Conservation (phyloP, 1,284 basidiomycete species). For the Malassezia sp. region DNA sequence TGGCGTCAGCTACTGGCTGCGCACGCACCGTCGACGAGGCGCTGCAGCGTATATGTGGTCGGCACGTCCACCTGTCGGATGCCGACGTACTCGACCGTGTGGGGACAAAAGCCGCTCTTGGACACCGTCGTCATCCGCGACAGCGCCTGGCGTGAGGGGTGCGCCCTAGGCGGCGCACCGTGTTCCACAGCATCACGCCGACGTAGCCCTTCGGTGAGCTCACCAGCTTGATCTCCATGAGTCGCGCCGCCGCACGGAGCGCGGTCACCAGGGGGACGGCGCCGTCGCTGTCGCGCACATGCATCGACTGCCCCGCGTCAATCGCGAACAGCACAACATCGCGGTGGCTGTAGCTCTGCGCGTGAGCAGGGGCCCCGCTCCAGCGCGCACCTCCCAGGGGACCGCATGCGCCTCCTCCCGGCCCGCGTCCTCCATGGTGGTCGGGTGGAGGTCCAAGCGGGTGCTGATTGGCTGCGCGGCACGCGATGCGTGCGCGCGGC, state of each 20-base stretch:
- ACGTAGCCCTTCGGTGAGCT: slow-evolving; percentile 74
- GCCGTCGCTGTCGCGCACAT: slow-evolving; percentile 46
- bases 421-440: not conserved
- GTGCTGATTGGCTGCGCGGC: too few species aligned
- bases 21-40: slow-evolving; percentile 57
- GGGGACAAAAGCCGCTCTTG: slow-evolving; percentile 4
- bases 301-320: slow-evolving; percentile 83
- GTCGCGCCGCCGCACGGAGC: slow-evolving; percentile 67
- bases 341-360: slow-evolving; percentile 16
- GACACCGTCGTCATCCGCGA: slow-evolving; percentile 10
- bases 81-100: slow-evolving; percentile 53
- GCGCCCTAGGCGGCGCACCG: slow-evolving; percentile 58
- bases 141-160: slow-evolving; percentile 1
- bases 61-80: slow-evolving; percentile 68
- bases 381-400: slow-evolving; percentile 12
- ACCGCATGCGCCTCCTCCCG: slow-evolving; percentile 7
- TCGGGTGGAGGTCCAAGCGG: not conserved
- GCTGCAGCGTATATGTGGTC: slow-evolving; percentile 42
- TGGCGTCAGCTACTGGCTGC: not conserved
- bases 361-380: not conserved
- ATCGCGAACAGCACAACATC: slow-evolving; percentile 64
- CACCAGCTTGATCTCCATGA: slow-evolving; percentile 79
- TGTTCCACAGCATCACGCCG: slow-evolving; percentile 83
- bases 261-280: slow-evolving; percentile 52
- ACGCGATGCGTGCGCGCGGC: too few species aligned